Evolutionary conservation across 768 basidiomycete species (phyloP).

Genomic region (Leccinum subgranulosum): DNA sequence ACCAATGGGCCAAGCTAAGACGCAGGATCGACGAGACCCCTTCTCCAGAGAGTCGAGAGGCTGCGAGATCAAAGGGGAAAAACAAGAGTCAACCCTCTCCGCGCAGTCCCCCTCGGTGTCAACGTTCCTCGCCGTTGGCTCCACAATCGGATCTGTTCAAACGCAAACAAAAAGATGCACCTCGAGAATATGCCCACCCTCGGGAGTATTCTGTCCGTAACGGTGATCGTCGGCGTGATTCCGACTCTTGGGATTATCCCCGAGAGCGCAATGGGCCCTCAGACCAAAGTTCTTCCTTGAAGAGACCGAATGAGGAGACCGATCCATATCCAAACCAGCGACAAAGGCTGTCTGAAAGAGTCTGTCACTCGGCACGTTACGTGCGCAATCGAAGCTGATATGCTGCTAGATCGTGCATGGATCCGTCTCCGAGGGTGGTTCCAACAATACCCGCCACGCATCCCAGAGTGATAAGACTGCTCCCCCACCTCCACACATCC

Average conservation of each 20-base stretch:
- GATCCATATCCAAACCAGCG: constrained; percentile 28
- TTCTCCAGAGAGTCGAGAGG: constrained; percentile 22
- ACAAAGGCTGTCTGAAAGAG: constrained; percentile 24
- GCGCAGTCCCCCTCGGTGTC: constrained; percentile 15
- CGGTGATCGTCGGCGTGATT: constrained; percentile 23
- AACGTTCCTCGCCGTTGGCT: constrained; percentile 36
- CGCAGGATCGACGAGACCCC: constrained; percentile 15
- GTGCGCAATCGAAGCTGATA: constrained; percentile 8
- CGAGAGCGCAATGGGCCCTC: constrained; percentile 17
- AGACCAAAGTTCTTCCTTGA: constrained; percentile 20
- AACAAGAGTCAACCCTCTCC: constrained; percentile 18
- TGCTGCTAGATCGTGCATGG: constrained; percentile 11
- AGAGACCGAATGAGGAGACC: constrained; percentile 25
- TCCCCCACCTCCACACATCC: background rate
- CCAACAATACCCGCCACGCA: constrained; percentile 2
- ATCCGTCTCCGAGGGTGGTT: constrained; percentile 5
- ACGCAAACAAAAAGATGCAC: constrained; percentile 23
- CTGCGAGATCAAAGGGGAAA: constrained; percentile 22
- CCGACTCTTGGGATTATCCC: constrained; percentile 20
- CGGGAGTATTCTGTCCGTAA: constrained; percentile 18
- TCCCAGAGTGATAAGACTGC: constrained; percentile 7
- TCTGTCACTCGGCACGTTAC: constrained; percentile 14
- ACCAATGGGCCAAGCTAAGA: constrained; percentile 36
- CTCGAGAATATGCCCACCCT: constrained; percentile 21
- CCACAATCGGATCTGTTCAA: constrained; percentile 46